Evolutionary conservation across 805 yeast genomes (phyloP).

Genomic region (Hanseniaspora opuntiae): DNA sequence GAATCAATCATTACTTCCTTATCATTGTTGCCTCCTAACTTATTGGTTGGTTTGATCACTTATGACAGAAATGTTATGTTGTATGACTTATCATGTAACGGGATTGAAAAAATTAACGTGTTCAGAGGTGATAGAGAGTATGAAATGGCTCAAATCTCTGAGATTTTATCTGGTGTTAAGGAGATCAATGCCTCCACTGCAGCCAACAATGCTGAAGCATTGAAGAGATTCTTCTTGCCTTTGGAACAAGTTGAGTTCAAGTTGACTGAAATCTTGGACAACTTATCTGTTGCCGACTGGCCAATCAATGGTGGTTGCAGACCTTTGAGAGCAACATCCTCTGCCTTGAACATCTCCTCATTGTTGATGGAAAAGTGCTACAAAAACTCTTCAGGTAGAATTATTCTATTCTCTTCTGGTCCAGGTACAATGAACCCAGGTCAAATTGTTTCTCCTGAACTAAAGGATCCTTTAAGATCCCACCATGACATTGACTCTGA

Average conservation of each 20-base stretch:
- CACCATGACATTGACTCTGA: constrained; percentile 94
- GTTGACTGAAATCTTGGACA: constrained; percentile 65
- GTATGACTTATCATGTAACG: constrained; percentile 62
- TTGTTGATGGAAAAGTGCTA: constrained; percentile 68
- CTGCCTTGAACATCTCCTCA: constrained; percentile 77
- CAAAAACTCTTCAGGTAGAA: constrained; percentile 76
- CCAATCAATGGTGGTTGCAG: constrained; percentile 70
- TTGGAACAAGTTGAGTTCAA: constrained; percentile 70
- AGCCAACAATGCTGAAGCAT: constrained; percentile 17
- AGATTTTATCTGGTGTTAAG: constrained; percentile 48
- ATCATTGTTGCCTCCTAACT: constrained; percentile 74
- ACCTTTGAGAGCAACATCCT: constrained; percentile 83
- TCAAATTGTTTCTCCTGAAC: constrained; percentile 74
- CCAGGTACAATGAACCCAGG: constrained; percentile 95
- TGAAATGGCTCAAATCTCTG: constrained; percentile 38
- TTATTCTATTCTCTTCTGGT: constrained; percentile 85
- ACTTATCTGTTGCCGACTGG: constrained; percentile 76
- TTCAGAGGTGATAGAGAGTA: constrained; percentile 86
- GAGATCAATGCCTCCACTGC: constrained; percentile 24
- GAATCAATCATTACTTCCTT: constrained; percentile 66
- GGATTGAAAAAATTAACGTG: constrained; percentile 60
- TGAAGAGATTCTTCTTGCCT: constrained; percentile 58
- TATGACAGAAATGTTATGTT: constrained; percentile 78
- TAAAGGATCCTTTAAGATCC: constrained; percentile 92
- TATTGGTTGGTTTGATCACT: constrained; percentile 75